Conservation (phyloP, 2,329 filamentous ascomycete genomes). For the Xylaria hypoxylon region DNA sequence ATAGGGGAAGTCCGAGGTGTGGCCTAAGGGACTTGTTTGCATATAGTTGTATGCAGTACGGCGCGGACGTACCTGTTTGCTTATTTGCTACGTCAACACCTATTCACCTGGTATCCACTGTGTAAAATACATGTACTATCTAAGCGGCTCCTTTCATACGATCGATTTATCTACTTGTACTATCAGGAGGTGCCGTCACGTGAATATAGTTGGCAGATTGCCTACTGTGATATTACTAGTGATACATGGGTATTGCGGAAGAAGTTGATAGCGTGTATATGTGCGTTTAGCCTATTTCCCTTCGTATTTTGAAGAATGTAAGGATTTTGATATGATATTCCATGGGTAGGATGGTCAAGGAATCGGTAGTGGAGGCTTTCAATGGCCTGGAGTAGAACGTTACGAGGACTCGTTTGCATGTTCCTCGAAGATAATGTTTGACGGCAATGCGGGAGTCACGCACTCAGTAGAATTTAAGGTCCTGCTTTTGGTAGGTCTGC, state of each 20-base stretch:
- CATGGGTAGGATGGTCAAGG: too few species aligned
- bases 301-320: too few species aligned
- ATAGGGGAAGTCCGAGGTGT: not conserved
- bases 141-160: not conserved
- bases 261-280: not conserved
- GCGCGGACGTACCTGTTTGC: not conserved
- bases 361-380: too few species aligned
- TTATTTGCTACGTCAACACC: constrained; percentile 17
- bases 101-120: not conserved
- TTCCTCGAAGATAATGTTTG: too few species aligned
- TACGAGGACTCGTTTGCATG: too few species aligned
- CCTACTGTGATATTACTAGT: too few species aligned
- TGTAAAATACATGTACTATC: not conserved
- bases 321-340: too few species aligned
- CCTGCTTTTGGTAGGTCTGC: too few species aligned
- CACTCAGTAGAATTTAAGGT: too few species aligned
- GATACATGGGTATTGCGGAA: not conserved
- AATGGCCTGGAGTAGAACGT: too few species aligned
- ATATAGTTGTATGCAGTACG: constrained; percentile 2
- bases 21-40: not conserved
- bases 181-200: not conserved
- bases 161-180: not conserved
- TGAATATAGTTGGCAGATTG: not conserved
- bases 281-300: too few species aligned
- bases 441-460: too few species aligned